Evolutionary conservation across 83 land plant species (phyloP), one percentile per base, ranked within the genome.

Genomic region (Isoetes engelmannii): DNA sequence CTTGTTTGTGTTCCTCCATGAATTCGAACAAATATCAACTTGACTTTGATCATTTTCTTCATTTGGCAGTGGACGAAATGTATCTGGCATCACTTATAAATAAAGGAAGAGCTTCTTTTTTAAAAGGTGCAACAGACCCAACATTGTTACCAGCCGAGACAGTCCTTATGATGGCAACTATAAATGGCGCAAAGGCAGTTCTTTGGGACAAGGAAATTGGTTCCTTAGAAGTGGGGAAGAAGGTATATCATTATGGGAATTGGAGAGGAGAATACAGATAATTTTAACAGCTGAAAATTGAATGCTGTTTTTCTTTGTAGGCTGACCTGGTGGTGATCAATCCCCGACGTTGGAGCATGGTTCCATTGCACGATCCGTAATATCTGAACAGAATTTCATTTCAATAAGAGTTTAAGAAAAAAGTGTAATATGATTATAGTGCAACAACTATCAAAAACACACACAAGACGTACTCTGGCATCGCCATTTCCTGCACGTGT

Each of bases 31-130:
- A 28, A 17, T 28, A 45, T 68, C 43, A 4, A 4, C 54, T 5
- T 60, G 62, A 15, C 18, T 10, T 7, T 15, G 7, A 7, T 69
- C 44, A 69, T 45, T 69, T 9, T 57, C 20, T 78, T 8, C 17
- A 42, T 6, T 15, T 18, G 18, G 74, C 81, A 92, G 98, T 93
- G 48, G 98, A 93, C 72, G 98, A 93, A 77, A 89, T 93, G 98
- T 89, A 90, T 72, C 61, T 93, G 45, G 92, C 98, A 46, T 93
- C 98, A 5, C 77, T 93, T n/a, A 90, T 93, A 61, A 92, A 93
- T 72, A 93, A 93, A 76, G 98, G 96, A 4, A 77, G 83, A 28
- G 87, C 80, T 68, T 92, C 82, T 53, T 80, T 64, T 74, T 55
- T 63, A 13, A 84, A 75, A 37, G 98, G 98, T 61, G 78, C 76